Conservation (phyloP, 2,329 filamentous ascomycete genomes). For the Magnaporthales sp. region DNA sequence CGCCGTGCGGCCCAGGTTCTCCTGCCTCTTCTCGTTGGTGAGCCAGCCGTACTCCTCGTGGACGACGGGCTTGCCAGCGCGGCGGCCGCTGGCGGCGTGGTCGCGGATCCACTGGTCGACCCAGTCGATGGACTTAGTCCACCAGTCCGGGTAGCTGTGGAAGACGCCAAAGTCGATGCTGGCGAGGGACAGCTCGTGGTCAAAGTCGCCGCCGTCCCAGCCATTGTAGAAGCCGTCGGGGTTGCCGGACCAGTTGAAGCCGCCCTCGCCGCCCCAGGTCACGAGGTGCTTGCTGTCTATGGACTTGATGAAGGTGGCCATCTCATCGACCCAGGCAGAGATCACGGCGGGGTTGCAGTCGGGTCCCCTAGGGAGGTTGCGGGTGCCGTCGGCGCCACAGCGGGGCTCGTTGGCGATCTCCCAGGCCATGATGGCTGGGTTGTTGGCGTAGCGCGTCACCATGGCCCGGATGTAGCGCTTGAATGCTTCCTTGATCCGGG, state of each 20-base stretch:
- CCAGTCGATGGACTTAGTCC: slow-evolving; percentile 3
- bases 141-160: slow-evolving; percentile 34
- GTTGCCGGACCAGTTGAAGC: background rate
- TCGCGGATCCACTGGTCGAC: slow-evolving; percentile 10
- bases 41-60: slow-evolving; percentile 74
- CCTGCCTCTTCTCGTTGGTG: background rate
- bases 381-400: slow-evolving; percentile 25
- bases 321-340: slow-evolving; percentile 5
- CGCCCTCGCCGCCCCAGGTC: slow-evolving; percentile 54
- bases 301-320: slow-evolving; percentile 13
- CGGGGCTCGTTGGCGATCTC: slow-evolving; percentile 48
- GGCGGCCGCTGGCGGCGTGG: slow-evolving; percentile 8
- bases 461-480: slow-evolving; percentile 34
- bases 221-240: slow-evolving; percentile 6
- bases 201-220: slow-evolving; percentile 6
- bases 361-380: slow-evolving; percentile 3
- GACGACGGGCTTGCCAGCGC: slow-evolving; percentile 57
- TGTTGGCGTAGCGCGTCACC: slow-evolving; percentile 37
- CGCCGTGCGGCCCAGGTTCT: background rate
- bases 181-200: slow-evolving; percentile 4
- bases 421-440: slow-evolving; percentile 42
- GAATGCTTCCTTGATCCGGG: slow-evolving; percentile 6
- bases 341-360: slow-evolving; percentile 1
- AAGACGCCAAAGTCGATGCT: slow-evolving; percentile 45
- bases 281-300: slow-evolving; percentile 38